phyloP scores from a whole-genome alignment of 2,329 filamentous ascomycete species.

The Fusarium sacchari region DNA sequence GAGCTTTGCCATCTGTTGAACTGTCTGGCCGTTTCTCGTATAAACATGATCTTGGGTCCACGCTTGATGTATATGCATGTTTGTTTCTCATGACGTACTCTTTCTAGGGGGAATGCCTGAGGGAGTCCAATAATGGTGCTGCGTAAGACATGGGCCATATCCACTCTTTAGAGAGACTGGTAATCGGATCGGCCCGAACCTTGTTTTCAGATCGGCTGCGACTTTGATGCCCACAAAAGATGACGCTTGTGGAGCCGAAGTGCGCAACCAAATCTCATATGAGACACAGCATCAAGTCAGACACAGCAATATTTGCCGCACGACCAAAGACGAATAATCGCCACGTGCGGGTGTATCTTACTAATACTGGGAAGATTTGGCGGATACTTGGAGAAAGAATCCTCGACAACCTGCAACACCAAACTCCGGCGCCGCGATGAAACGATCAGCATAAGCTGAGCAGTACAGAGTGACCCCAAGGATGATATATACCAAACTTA shows the following conservation, averaged over 20 bases:
- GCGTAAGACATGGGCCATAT: neutral
- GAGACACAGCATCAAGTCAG: neutral
- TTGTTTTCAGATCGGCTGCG: neutral
- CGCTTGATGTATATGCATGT: neutral
- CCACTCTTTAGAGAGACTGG: neutral
- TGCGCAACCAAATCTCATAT: neutral
- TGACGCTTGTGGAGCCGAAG: neutral
- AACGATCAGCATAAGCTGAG: neutral
- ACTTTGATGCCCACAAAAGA: neutral
- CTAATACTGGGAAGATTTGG: neutral
- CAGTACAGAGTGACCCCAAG: fast-evolving
- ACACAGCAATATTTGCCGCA: neutral
- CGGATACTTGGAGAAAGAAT: neutral
- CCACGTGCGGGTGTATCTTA: no score
- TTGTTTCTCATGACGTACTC: neutral
- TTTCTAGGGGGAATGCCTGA: neutral
- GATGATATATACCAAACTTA: neutral
- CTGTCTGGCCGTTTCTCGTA: no score
- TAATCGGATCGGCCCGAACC: neutral
- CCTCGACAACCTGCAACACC: fast-evolving
- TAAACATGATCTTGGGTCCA: no score
- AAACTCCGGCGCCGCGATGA: neutral
- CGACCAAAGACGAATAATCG: no score
- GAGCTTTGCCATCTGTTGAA: no score
- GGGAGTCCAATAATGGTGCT: neutral